Conservation (phyloP, 371 early-diverging fungal genomes). For the Mortierella sp. region DNA sequence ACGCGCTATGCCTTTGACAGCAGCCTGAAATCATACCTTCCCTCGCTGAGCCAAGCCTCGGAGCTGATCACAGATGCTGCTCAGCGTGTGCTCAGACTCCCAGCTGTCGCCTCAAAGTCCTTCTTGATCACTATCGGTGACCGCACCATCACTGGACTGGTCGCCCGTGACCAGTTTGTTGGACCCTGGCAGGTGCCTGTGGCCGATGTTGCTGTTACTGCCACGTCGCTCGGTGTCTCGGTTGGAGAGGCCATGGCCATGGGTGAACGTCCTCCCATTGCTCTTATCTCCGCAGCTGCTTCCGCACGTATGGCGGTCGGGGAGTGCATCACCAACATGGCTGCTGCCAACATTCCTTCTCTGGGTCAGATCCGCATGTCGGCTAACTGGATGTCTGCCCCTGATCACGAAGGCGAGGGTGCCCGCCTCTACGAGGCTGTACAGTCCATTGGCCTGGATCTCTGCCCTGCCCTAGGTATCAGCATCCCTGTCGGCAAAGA, state of each 20-base stretch:
- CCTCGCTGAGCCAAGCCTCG: conserved; percentile 57
- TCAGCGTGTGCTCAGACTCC: conserved; percentile 85
- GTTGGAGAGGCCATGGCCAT: conserved; percentile 97
- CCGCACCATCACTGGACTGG: conserved; percentile 93
- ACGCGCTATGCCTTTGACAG: conserved; percentile 72
- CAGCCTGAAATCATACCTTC: conserved; percentile 67
- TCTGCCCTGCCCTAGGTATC: conserved; percentile 92
- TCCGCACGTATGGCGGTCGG: conserved; percentile 96
- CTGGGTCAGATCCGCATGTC: conserved; percentile 84
- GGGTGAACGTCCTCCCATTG: conserved; percentile 95
- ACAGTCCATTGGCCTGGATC: conserved; percentile 90
- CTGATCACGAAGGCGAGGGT: conserved; percentile 92
- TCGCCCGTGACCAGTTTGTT: conserved; percentile 96
- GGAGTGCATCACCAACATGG: conserved; percentile 91
- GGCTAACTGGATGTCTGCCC: conserved; percentile 98
- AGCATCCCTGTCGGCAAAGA: conserved; percentile 98
- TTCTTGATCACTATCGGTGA: conserved; percentile 98
- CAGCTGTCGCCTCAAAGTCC: conserved; percentile 90
- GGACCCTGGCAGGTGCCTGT: conserved; percentile 98
- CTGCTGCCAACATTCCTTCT: conserved; percentile 84
- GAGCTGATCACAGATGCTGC: conserved; percentile 71
- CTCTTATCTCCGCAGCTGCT: conserved; percentile 87
- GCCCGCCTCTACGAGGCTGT: conserved; percentile 94
- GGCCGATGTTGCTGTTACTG: conserved; percentile 93
- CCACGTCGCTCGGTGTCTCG: conserved; percentile 77